Conservation (phyloP, 495 filamentous ascomycete genomes). For the Hamigera avellanea region DNA sequence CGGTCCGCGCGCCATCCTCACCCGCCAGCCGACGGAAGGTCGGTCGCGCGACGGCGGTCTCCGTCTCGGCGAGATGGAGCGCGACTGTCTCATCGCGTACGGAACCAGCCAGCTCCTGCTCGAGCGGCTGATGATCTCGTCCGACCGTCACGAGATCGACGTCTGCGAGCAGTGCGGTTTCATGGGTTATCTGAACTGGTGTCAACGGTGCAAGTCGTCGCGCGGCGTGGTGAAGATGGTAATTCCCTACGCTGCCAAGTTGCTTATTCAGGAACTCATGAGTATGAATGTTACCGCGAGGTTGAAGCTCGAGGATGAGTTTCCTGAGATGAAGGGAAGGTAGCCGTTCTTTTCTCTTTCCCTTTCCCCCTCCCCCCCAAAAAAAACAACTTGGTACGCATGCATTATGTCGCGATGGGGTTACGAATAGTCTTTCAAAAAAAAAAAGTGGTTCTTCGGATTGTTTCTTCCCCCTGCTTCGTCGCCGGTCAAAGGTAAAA, state of each 20-base stretch:
- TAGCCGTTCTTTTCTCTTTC: constrained; percentile 9
- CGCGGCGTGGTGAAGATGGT: constrained; percentile 76
- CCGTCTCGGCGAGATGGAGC: constrained; percentile 96
- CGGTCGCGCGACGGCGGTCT: constrained; percentile 85
- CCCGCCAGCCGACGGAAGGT: constrained; percentile 93
- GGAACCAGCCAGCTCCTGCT: constrained; percentile 85
- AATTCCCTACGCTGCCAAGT: constrained; percentile 97
- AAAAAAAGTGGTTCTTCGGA: no score
- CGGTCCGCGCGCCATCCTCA: constrained; percentile 82
- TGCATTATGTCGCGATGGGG: no score
- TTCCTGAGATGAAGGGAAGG: constrained; percentile 46
- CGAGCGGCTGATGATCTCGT: constrained; percentile 88
- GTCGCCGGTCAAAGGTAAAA: no score
- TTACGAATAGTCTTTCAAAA: no score
- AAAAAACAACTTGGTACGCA: constrained; percentile 1
- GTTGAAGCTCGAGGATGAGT: constrained; percentile 83
- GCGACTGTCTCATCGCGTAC: constrained; percentile 93
- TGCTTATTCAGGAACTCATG: constrained; percentile 89
- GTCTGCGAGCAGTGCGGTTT: constrained; percentile 87
- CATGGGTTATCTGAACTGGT: constrained; percentile 92
- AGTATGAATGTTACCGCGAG: constrained; percentile 94
- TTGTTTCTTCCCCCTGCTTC: no score
- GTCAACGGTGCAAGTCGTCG: constrained; percentile 76
- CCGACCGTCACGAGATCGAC: constrained; percentile 81
- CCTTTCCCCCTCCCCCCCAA: no score